phyloP scores from a whole-genome alignment of 805 yeast species.

The Groenewaldozyma tartarivorans region DNA sequence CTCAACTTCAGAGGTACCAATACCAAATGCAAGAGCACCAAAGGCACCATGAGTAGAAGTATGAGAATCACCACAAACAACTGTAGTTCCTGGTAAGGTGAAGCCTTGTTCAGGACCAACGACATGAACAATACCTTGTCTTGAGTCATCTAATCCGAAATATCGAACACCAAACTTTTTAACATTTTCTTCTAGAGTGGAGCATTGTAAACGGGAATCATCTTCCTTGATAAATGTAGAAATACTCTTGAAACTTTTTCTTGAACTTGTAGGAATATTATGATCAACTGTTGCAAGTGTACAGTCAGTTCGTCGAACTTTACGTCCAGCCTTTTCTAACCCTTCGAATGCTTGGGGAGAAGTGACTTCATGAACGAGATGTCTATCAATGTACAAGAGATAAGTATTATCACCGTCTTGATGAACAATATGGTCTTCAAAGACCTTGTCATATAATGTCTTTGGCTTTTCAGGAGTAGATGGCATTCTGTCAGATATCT shows the following conservation, averaged over 20 bases:
- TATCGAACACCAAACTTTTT: slow-evolving; percentile 81
- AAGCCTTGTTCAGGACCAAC: slow-evolving; percentile 99
- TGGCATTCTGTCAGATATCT: slow-evolving; percentile 24
- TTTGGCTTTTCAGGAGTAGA: slow-evolving; percentile 36
- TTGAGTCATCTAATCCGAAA: slow-evolving; percentile 87
- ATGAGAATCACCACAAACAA: slow-evolving; percentile 98
- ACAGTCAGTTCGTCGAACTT: slow-evolving; percentile 83
- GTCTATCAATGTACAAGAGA: slow-evolving; percentile 89
- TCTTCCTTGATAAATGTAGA: slow-evolving; percentile 78
- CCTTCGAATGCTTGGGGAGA: slow-evolving; percentile 99
- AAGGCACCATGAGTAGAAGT: slow-evolving; percentile 99
- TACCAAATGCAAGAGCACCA: slow-evolving; percentile 95
- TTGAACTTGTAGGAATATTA: slow-evolving; percentile 92
- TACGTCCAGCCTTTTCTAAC: slow-evolving; percentile 73
- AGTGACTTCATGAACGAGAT: slow-evolving; percentile 95
- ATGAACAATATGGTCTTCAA: slow-evolving; percentile 88
- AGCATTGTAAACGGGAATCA: slow-evolving; percentile 87
- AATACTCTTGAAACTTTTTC: slow-evolving; percentile 63
- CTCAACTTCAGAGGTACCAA: slow-evolving; percentile 98
- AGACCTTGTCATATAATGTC: slow-evolving; percentile 94
- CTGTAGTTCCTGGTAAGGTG: slow-evolving; percentile 96
- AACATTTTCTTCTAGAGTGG: slow-evolving; percentile 88
- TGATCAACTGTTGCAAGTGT: slow-evolving; percentile 94
- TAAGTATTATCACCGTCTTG: slow-evolving; percentile 76
- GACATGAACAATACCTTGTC: slow-evolving; percentile 98